Evolutionary conservation across 176 grass and related monocot species (phyloP).

Genomic region (Lolium multiflorum): DNA sequence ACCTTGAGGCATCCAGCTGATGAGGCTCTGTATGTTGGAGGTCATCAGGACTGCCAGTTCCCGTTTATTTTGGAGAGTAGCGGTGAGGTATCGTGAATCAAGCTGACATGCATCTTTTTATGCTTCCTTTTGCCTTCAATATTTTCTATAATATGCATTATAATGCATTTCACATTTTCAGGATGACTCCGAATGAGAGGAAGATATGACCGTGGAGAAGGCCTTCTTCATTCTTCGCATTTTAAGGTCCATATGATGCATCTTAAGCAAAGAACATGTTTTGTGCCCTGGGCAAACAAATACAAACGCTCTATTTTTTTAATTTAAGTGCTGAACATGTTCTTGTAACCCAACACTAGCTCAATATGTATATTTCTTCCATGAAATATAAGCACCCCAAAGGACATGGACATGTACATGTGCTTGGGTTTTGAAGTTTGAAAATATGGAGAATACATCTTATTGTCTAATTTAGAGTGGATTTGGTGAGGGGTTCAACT

Average conservation of each 20-base stretch:
- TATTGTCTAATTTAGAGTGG: no score
- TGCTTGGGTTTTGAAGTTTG: no score
- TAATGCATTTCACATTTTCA: not conserved
- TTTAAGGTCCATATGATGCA: not conserved
- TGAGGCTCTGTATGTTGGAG: not conserved
- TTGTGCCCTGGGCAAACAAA: no score
- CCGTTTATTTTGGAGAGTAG: slow-evolving; percentile 8
- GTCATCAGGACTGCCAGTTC: not conserved
- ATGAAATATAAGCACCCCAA: no score
- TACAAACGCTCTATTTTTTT: no score
- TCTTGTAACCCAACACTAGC: no score
- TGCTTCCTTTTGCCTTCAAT: not conserved
- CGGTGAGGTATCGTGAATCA: not conserved
- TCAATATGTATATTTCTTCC: no score
- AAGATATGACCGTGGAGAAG: not conserved
- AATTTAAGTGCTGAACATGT: no score
- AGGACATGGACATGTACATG: no score
- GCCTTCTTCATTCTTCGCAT: not conserved
- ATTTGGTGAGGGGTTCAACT: no score
- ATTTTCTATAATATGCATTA: not conserved
- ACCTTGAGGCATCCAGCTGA: not conserved
- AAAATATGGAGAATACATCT: no score
- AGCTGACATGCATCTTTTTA: not conserved
- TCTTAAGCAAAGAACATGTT: not conserved
- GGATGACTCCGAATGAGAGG: slow-evolving; percentile 16